A percentile compares a stretch with the other conserved stretches of the same genome.
Evolutionary conservation across 805 yeast species (phyloP).

Genomic region (Teunomyces cretensis): DNA sequence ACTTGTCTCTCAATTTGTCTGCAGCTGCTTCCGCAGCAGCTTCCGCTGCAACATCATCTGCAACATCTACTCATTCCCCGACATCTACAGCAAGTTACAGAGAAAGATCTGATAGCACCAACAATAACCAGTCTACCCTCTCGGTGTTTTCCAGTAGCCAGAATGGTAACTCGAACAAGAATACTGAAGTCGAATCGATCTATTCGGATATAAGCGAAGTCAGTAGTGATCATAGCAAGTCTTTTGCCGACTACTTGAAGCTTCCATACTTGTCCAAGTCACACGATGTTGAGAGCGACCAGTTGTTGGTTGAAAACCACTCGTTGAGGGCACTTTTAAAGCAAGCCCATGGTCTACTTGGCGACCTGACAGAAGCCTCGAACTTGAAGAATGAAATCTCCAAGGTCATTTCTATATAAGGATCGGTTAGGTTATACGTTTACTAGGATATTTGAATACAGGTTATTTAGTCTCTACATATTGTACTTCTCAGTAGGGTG

Average conservation of each 20-base stretch:
- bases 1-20: slow-evolving; percentile 21
- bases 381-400: slow-evolving; percentile 13
- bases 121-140: slow-evolving; percentile 17
- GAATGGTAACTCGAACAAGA: slow-evolving; percentile 1
- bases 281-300: slow-evolving; percentile 9
- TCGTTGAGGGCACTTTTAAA: slow-evolving; percentile 24
- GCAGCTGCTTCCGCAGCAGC: slow-evolving; percentile 7
- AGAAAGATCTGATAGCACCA: slow-evolving; percentile 10
- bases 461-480: not conserved
- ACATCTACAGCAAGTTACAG: slow-evolving; percentile 14
- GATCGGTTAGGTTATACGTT: not conserved
- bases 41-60: slow-evolving; percentile 5
- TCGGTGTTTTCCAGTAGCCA: slow-evolving; percentile 20
- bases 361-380: slow-evolving; percentile 9
- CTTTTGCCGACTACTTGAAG: slow-evolving; percentile 21
- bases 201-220: slow-evolving; percentile 16
- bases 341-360: slow-evolving; percentile 24
- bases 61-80: slow-evolving; percentile 12
- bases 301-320: slow-evolving; percentile 24
- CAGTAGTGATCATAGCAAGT: slow-evolving; percentile 10
- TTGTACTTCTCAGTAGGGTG: not conserved
- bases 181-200: slow-evolving; percentile 13
- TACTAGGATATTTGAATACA: not conserved
- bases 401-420: slow-evolving; percentile 10
- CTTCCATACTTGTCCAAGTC: slow-evolving; percentile 16